Percentiles rank a stretch among this genome's conserved stretches.
These are phyloP conservation scores for Collybia mongolica DNA, from an alignment of 768 basidiomycete species.

Conservation along the genomic window DNA sequence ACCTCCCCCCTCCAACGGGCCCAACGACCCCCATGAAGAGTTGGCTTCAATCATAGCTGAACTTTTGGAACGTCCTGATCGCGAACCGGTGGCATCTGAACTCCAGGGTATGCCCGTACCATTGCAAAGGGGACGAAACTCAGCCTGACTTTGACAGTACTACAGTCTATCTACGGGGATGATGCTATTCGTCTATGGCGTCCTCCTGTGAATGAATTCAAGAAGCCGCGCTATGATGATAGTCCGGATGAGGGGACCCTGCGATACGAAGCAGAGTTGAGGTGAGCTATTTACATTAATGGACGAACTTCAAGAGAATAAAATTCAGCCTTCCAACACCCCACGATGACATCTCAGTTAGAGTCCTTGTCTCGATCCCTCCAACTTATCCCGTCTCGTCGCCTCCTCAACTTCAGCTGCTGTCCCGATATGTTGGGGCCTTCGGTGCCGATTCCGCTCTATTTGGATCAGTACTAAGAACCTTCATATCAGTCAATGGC, in stretches of 20 bases:
- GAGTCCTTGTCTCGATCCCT: conserved; percentile 58
- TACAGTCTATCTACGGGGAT: conserved; percentile 84
- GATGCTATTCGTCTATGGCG: conserved; percentile 61
- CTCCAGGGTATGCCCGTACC: conserved; percentile 35
- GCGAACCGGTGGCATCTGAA: conserved; percentile 43
- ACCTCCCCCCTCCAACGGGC: conserved; percentile 18
- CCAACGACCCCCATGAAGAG: conserved; percentile 24
- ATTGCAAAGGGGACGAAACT: not conserved
- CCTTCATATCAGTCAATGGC: conserved; percentile 74
- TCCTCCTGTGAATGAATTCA: conserved; percentile 24
- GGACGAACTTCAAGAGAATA: conserved; percentile 17
- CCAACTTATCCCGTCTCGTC: conserved; percentile 61
- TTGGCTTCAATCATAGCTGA: conserved; percentile 31
- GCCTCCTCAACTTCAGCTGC: conserved; percentile 80
- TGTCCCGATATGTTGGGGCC: conserved; percentile 81
- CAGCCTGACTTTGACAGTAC: conserved; percentile 37
- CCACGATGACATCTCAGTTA: conserved; percentile 49
- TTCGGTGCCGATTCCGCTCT: conserved; percentile 72
- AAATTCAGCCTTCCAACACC: conserved; percentile 50
- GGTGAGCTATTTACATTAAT: conserved; percentile 41
- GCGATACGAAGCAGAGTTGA: conserved; percentile 65
- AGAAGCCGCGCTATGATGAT: conserved; percentile 11
- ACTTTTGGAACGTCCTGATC: conserved; percentile 33
- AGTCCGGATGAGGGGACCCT: conserved; percentile 33
- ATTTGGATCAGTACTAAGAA: conserved; percentile 77